Percentiles rank a stretch among this genome's conserved stretches.
Conservation (phyloP, 768 basidiomycete species). For the Podaxis sp. region DNA sequence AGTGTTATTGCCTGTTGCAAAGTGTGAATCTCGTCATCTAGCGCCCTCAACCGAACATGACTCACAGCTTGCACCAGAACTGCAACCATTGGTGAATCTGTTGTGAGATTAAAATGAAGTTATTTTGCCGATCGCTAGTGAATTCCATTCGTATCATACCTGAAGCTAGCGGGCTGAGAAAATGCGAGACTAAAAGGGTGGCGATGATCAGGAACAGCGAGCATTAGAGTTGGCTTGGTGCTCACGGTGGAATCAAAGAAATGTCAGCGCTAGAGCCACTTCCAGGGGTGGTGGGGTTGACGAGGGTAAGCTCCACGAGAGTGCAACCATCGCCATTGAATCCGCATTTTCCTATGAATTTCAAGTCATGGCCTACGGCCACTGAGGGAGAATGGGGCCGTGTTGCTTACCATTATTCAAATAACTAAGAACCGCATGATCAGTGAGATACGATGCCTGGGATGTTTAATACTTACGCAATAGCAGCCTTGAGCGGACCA, state of each 20-base stretch:
- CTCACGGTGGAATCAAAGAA: conserved; percentile 35
- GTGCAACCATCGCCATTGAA: conserved; percentile 37
- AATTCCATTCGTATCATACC: conserved; percentile 18
- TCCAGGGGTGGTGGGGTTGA: conserved; percentile 12
- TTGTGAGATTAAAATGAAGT: background rate
- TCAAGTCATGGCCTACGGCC: background rate
- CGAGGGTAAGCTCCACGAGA: conserved; percentile 33
- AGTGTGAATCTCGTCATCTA: background rate
- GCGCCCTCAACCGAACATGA: background rate
- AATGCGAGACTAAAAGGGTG: conserved; percentile 27
- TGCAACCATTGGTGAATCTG: conserved; percentile 41
- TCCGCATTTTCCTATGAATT: conserved; percentile 27
- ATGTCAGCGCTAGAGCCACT: conserved; percentile 17
- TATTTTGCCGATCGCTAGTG: background rate
- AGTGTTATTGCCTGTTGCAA: conserved; percentile 25
- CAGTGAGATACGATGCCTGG: background rate
- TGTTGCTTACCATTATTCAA: background rate
- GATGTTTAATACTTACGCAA: conserved; percentile 24
- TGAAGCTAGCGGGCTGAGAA: conserved; percentile 36
- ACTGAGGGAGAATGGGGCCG: background rate
- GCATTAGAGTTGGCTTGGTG: background rate
- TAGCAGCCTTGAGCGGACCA: conserved; percentile 26
- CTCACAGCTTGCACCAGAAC: conserved; percentile 40
- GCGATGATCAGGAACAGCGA: background rate
- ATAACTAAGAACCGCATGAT: background rate